These are phyloP conservation scores for Komagataella populi DNA, from an alignment of 805 yeast genomes.

Conservation along the genomic window DNA sequence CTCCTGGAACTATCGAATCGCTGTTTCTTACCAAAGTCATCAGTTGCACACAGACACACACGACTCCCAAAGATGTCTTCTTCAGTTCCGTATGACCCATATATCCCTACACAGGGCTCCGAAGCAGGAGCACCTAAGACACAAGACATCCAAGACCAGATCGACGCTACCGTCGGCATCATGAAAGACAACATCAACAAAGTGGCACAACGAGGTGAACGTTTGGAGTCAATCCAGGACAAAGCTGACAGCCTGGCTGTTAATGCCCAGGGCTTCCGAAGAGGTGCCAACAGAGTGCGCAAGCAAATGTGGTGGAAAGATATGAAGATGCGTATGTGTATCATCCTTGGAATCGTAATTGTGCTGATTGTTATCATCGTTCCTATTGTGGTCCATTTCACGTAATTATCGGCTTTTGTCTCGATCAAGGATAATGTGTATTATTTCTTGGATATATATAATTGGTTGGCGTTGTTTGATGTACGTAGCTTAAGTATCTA, in stretches of 20 bases:
- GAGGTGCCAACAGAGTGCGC: conserved; percentile 95
- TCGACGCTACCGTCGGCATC: conserved; percentile 91
- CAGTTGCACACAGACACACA: neutral
- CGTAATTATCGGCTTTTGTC: conserved; percentile 4
- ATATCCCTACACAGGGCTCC: conserved; percentile 44
- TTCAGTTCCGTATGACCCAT: conserved; percentile 77
- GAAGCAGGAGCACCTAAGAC: conserved; percentile 18
- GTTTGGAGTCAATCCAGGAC: conserved; percentile 82
- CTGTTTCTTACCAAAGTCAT: neutral
- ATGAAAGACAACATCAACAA: conserved; percentile 96
- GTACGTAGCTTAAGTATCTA: neutral
- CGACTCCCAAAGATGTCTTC: conserved; percentile 40
- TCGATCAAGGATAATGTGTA: neutral
- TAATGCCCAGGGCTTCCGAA: conserved; percentile 86
- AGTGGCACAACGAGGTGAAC: conserved; percentile 91
- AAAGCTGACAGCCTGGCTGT: conserved; percentile 88
- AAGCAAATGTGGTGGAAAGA: conserved; percentile 99
- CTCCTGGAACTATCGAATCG: neutral
- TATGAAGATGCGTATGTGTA: conserved; percentile 90
- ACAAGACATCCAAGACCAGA: conserved; percentile 49
- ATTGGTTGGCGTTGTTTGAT: neutral
- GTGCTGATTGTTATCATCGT: conserved; percentile 79
- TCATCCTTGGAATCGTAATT: conserved; percentile 64
- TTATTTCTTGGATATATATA: neutral
- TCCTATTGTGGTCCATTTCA: conserved; percentile 86